These are phyloP conservation scores for Delonix regia DNA, from an alignment of 306 rosid species.

Conservation along the genomic window DNA sequence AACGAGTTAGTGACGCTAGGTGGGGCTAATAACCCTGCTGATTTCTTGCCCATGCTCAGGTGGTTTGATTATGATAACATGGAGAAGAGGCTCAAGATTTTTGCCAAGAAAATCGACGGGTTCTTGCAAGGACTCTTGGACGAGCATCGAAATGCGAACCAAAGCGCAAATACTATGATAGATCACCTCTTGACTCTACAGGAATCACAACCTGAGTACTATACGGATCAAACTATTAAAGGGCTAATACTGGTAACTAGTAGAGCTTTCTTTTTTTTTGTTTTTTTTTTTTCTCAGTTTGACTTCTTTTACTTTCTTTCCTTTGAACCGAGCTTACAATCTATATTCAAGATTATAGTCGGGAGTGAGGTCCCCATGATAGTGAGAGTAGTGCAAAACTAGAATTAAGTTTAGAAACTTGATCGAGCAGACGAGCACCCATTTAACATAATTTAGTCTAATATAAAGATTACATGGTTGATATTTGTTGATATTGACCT, in stretches of 20 bases:
- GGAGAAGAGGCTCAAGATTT: constrained; percentile 34
- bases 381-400: too few species aligned
- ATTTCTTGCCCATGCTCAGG: constrained; percentile 47
- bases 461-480: too few species aligned
- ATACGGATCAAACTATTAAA: constrained; percentile 53
- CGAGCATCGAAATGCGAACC: constrained; percentile 40
- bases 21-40: constrained; percentile 43
- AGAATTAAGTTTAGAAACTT: too few species aligned
- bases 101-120: constrained; percentile 34
- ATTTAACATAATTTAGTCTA: too few species aligned
- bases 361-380: too few species aligned
- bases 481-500: neutral
- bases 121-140: constrained; percentile 60
- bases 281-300: neutral
- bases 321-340: neutral
- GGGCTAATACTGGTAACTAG: constrained; percentile 49
- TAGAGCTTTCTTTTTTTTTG: neutral
- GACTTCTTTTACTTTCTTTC: neutral
- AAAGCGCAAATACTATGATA: constrained; percentile 44
- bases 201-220: constrained; percentile 45
- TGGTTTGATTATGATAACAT: constrained; percentile 43
- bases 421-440: too few species aligned
- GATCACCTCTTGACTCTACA: constrained; percentile 48
- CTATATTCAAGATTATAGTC: neutral
- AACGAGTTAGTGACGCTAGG: neutral